A percentile compares a stretch with the other conserved stretches of the same genome.
Evolutionary conservation across 768 basidiomycete species (phyloP).

Genomic region (Mycena vulgaris): DNA sequence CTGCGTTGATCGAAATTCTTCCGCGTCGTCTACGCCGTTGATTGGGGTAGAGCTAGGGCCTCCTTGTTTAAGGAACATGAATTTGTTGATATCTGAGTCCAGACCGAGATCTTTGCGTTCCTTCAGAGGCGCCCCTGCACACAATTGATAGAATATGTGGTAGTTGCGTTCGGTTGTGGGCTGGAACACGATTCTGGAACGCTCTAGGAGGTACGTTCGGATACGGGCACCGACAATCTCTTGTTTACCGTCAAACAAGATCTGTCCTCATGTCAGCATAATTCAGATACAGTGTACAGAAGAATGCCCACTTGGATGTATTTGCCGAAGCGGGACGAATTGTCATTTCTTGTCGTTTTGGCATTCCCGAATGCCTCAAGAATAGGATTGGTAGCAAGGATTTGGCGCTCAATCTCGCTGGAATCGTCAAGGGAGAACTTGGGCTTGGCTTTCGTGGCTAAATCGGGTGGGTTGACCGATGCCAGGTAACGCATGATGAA

Average conservation of each 20-base stretch:
- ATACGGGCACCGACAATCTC: slow-evolving; percentile 99
- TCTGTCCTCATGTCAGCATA: slow-evolving; percentile 64
- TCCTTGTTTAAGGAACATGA: slow-evolving; percentile 94
- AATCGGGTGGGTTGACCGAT: slow-evolving; percentile 90
- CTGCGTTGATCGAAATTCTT: slow-evolving; percentile 95
- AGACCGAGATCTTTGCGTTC: slow-evolving; percentile 96
- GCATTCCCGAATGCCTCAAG: slow-evolving; percentile 99
- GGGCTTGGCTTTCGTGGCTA: slow-evolving; percentile 72
- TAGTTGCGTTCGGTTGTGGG: slow-evolving; percentile 98
- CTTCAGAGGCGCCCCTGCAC: slow-evolving; percentile 94
- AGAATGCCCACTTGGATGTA: slow-evolving; percentile 91
- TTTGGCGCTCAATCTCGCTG: slow-evolving; percentile 97
- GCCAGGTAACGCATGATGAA: slow-evolving; percentile 99
- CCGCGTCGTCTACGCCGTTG: slow-evolving; percentile 93
- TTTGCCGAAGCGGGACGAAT: slow-evolving; percentile 98
- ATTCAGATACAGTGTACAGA: background rate
- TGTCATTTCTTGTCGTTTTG: slow-evolving; percentile 99
- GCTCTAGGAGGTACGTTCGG: slow-evolving; percentile 97
- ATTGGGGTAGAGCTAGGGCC: slow-evolving; percentile 92
- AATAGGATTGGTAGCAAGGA: slow-evolving; percentile 99
- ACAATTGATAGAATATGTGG: slow-evolving; percentile 99
- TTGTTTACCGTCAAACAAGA: slow-evolving; percentile 95
- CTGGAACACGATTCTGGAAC: slow-evolving; percentile 97
- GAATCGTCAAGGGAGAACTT: slow-evolving; percentile 87
- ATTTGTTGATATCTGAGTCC: slow-evolving; percentile 87